Conservation (phyloP, 129 eudicot genomes). For the Helianthus annuus region HanXRQr2.0-SUNRISE NC_035433.2:125179293-125179792, state of each 20-base stretch:
- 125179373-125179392: neutral
- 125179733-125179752: slow-evolving; percentile 29
- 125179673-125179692: slow-evolving; percentile 7
- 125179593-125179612: neutral
- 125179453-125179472: neutral
- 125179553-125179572: slow-evolving; percentile 21
- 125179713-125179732: too few relatives aligned
- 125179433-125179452: slow-evolving; percentile 10
- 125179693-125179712: slow-evolving; percentile 13
- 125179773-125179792: slow-evolving; percentile 14
- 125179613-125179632: neutral
- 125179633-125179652: slow-evolving; percentile 24
- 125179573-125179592: neutral
- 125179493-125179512: neutral
- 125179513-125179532: neutral
- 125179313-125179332: neutral
- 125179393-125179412: slow-evolving; percentile 35
- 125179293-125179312: too few relatives aligned
- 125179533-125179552: slow-evolving; percentile 22
- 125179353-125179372: slow-evolving; percentile 25
- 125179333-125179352: slow-evolving; percentile 7
- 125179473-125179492: slow-evolving; percentile 14
- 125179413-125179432: slow-evolving; percentile 14
- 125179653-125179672: slow-evolving; percentile 23
- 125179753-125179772: slow-evolving; percentile 20